Evolutionary conservation across 768 basidiomycete species (phyloP), one percentile per base, ranked within the genome.

Genomic region (Lentinula aciculospora): DNA sequence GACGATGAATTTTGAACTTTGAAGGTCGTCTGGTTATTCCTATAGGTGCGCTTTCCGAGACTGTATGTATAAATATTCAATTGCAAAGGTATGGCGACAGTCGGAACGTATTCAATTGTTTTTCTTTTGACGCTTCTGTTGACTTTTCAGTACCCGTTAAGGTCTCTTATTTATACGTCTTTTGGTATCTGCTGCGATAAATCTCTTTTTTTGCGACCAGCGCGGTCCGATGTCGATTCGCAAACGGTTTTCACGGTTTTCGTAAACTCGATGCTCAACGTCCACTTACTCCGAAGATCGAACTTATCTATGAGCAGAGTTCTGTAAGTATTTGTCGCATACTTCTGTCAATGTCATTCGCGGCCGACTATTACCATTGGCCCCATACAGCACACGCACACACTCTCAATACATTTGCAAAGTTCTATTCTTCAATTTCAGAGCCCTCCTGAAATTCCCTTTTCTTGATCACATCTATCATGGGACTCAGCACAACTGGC

Each of bases 141-240:
- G 17, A n/a, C 29, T 27, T 29, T 48, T 7, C 29, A 21, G 32
- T 31, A 9, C n/a, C 49, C 31, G 17, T 50, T 32, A 32, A 50
- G 19, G 19, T 34, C 29, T 50, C 15, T n/a, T 17, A 5, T 6
- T 34, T 21, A 50, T 31, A 31, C 49, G 49, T 50, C 32, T 34
- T 50, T 28, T 28, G 47, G 25, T 32, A 28, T 48, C 42, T 44
- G 19, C 42, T 44, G 21, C 42, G 6, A 39, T 39, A 39, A 6
- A 39, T 39, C 37, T 6, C 23, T 46, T 9, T n/a, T n/a, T n/a
- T 15, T 48, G 46, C 46, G 46, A 31, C 15, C 6, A 28, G 27
- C 46, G 15, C 46, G 28, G 32, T 50, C 49, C 31, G 49, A 50
- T 50, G 49, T 50, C 49, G 31, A 50, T 50, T 34, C n/a, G n/a